Base-by-base conservation (phyloP, 2,329 filamentous ascomycete species). In the Pezizomycotina sp. region DNA sequence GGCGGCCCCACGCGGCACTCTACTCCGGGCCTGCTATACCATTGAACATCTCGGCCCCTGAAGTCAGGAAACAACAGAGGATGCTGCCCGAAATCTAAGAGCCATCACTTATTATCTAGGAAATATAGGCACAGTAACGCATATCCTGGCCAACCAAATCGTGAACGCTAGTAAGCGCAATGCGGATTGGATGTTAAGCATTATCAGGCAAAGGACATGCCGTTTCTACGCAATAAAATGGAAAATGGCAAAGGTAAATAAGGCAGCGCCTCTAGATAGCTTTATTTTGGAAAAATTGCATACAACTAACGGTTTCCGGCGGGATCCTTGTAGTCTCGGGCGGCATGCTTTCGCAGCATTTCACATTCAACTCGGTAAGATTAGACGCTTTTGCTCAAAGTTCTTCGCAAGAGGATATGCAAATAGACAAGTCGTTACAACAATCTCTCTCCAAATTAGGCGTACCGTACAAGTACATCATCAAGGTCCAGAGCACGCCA, bases 381-480 rank as follows among this genome's bases (percentile, higher is more conserved):
- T 19, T 19, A n/a, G 15, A 13, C n/a, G 12, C 6, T 18, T 30
- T 29, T 12, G 47, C 53, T 16, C 1, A 18, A 13, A 42, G 24
- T 33, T 47, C 38, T 47, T 55, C 32, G 7, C 14, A 23, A 5
- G 31, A 12, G 26, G 12, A 20, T 25, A 12, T 49, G 37, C 53
- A 54, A 31, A 53, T 55, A 47, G 50, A 48, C 16, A 51, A 48
- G 60, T n/a, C n/a, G n/a, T n/a, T n/a, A n/a, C n/a, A n/a, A n/a
- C n/a, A n/a, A n/a, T n/a, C n/a, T n/a, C n/a, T n/a, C n/a, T n/a
- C n/a, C n/a, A n/a, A n/a, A n/a, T n/a, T n/a, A n/a, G 74, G 74
- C 2, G 72, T 72, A 42, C 64, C 65, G 0, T 79, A 78, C 53
- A 77, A 77, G 35, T 78, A 72, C 48, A 63, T 69, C 22, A 71